phyloP scores from a whole-genome alignment of 2,329 filamentous ascomycete genomes.

The Penicillium sclerotiorum region DNA sequence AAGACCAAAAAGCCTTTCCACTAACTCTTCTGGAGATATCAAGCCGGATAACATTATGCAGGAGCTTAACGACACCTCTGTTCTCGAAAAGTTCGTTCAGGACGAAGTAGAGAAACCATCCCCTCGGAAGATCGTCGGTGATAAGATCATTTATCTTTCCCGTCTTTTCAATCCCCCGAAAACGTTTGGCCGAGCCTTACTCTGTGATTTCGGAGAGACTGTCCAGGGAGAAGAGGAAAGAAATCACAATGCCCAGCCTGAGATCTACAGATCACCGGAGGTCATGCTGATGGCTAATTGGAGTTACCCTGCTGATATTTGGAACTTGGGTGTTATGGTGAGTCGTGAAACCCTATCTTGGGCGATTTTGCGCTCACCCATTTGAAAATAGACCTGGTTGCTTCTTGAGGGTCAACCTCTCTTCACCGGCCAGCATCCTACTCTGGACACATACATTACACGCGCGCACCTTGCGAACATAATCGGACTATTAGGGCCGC shows the following conservation, averaged over 20 bases:
- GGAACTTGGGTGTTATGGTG: neutral
- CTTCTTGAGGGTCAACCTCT: neutral
- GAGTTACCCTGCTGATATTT: neutral
- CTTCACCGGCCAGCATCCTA: neutral
- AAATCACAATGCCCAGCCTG: neutral
- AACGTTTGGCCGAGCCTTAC: neutral
- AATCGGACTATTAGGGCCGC: neutral
- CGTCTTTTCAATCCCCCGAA: neutral
- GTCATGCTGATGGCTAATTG: neutral
- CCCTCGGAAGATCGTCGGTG: neutral
- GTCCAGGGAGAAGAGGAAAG: neutral
- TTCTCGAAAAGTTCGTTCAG: neutral
- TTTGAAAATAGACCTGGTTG: neutral
- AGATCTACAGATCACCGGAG: neutral
- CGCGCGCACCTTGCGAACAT: neutral
- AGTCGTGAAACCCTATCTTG: neutral
- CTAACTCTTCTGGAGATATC: neutral
- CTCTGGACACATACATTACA: neutral
- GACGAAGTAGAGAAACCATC: neutral
- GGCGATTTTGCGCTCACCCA: neutral
- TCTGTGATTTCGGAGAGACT: neutral
- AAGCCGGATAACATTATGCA: neutral
- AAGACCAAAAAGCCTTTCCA: neutral
- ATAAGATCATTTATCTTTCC: neutral
- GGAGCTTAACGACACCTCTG: neutral